A percentile compares a stretch with the other conserved stretches of the same genome.
phyloP scores from a whole-genome alignment of 2,329 filamentous ascomycete species.

The Trichoderma guizhouense region DNA sequence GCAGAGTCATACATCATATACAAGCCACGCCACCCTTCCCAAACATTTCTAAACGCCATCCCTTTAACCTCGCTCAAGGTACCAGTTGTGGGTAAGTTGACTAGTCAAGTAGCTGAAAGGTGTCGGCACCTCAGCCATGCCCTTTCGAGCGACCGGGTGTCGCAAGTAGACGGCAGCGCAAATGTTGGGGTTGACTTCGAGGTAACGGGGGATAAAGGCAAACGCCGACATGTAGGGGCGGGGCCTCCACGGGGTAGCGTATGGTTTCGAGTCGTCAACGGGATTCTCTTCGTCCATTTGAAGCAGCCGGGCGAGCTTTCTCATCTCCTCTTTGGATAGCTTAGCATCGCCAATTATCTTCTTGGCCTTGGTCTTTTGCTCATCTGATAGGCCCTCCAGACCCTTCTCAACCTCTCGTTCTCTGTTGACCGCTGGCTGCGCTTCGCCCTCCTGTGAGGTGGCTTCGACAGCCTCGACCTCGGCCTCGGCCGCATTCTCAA shows the following conservation, averaged over 20 bases:
- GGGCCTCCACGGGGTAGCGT: constrained; percentile 86
- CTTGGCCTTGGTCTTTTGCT: constrained; percentile 33
- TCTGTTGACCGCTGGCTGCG: constrained; percentile 26
- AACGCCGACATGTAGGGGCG: constrained; percentile 86
- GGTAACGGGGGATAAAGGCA: constrained; percentile 89
- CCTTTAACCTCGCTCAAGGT: constrained; percentile 71
- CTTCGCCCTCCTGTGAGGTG: background rate
- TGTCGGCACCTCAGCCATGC: constrained; percentile 77
- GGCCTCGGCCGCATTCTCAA: constrained; percentile 21
- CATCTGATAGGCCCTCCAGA: constrained; percentile 32
- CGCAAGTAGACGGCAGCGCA: constrained; percentile 93
- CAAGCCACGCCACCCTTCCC: background rate
- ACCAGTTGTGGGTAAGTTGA: constrained; percentile 91
- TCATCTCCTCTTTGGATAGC: constrained; percentile 48
- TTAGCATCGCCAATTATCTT: constrained; percentile 33
- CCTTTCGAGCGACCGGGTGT: constrained; percentile 85
- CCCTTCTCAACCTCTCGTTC: constrained; percentile 35
- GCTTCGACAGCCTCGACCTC: constrained; percentile 16
- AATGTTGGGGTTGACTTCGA: constrained; percentile 97
- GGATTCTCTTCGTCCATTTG: constrained; percentile 69
- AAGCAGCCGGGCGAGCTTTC: constrained; percentile 55
- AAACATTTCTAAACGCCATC: background rate
- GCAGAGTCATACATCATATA: background rate
- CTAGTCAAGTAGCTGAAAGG: constrained; percentile 70
- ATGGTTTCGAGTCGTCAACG: constrained; percentile 73